These are phyloP conservation scores for Albatrellus ellisii DNA, from an alignment of 768 basidiomycete species.

Conservation along the genomic window DNA sequence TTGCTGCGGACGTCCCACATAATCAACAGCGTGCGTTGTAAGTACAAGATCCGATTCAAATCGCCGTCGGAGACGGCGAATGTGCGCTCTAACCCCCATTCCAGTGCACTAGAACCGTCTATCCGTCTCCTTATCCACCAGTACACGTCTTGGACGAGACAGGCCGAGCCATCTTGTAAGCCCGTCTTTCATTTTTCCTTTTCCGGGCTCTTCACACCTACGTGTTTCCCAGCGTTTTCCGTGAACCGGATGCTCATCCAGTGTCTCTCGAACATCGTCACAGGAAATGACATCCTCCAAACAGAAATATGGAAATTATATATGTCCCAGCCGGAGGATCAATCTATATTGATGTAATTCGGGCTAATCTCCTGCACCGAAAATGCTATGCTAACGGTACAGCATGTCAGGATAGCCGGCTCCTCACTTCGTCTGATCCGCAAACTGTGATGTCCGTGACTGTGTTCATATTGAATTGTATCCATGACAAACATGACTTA, in stretches of 20 bases:
- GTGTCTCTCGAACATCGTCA: conserved; percentile 74
- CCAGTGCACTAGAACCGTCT: conserved; percentile 57
- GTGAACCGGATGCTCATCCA: conserved; percentile 61
- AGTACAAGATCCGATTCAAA: conserved; percentile 20
- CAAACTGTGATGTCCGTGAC: conserved; percentile 6
- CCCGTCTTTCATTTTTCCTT: background rate
- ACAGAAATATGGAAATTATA: conserved; percentile 51
- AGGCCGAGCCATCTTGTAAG: conserved; percentile 35
- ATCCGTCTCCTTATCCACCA: conserved; percentile 56
- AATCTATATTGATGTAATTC: conserved; percentile 57
- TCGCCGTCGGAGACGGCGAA: background rate
- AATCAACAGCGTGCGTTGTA: conserved; percentile 70
- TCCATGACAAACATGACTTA: conserved; percentile 4
- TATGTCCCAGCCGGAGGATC: conserved; percentile 56
- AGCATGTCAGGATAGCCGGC: conserved; percentile 27
- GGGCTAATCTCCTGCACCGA: background rate
- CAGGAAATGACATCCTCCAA: conserved; percentile 49
- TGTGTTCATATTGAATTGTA: conserved; percentile 11
- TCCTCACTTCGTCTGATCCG: conserved; percentile 15
- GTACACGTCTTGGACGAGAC: conserved; percentile 66
- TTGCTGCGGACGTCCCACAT: conserved; percentile 59
- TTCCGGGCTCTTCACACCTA: background rate
- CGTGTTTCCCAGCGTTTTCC: conserved; percentile 36
- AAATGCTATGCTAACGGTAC: conserved; percentile 2
- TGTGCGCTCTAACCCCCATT: background rate